Conservation (phyloP, 1,284 basidiomycete species). For the Heterobasidion irregulare region DNA sequence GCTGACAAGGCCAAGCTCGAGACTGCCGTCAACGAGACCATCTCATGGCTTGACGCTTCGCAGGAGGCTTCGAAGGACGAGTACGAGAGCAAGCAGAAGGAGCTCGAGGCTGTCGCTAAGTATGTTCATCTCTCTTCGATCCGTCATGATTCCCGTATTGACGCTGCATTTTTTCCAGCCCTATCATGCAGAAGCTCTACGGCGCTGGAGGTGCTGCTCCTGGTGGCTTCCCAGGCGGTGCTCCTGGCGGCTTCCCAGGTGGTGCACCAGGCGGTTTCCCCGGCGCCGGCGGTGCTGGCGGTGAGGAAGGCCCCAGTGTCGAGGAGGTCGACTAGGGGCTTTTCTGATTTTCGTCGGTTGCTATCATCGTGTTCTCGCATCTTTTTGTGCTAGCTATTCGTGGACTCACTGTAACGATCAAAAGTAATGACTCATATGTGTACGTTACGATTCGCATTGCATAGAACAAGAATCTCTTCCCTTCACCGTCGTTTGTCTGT, state of each 20-base stretch:
- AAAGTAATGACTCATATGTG: conserved; percentile 17
- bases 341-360: conserved; percentile 3
- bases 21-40: conserved; percentile 77
- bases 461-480: conserved; percentile 7
- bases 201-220: conserved; percentile 23
- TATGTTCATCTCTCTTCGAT: background rate
- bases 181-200: conserved; percentile 94
- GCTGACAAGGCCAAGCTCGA: conserved; percentile 88
- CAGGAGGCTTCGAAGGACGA: conserved; percentile 95
- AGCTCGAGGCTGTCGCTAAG: conserved; percentile 84
- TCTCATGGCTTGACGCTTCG: conserved; percentile 84
- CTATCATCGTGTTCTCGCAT: conserved; percentile 4
- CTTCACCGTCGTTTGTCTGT: too few species aligned
- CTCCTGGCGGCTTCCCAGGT: conserved; percentile 20
- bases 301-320: conserved; percentile 78
- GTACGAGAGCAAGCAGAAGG: conserved; percentile 94
- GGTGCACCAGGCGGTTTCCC: conserved; percentile 36
- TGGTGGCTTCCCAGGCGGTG: conserved; percentile 36
- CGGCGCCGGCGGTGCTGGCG: conserved; percentile 17
- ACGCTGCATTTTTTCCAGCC: conserved; percentile 24
- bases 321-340: conserved; percentile 77
- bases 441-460: conserved; percentile 14
- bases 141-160: background rate
- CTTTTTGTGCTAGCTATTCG: conserved; percentile 9
- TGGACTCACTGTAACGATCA: conserved; percentile 9